Evolutionary conservation across 306 rosid genomes (phyloP).

Genomic region (Vicia villosa): DNA sequence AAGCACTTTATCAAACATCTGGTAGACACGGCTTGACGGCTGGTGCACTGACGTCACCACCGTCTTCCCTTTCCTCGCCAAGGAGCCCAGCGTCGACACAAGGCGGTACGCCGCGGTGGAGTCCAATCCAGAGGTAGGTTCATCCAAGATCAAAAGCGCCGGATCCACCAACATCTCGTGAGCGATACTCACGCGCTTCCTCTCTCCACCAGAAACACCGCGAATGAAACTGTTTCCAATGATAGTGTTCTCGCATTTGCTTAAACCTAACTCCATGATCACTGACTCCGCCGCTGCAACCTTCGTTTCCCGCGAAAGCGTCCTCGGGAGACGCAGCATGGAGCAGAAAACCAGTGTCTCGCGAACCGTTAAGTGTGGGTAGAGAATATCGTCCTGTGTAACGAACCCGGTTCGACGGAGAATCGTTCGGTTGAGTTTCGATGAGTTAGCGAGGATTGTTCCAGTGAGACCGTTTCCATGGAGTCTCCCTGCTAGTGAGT

Average conservation of each 20-base stretch:
- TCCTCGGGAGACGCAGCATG: constrained; percentile 68
- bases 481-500: constrained; percentile 69
- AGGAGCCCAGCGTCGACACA: constrained; percentile 44
- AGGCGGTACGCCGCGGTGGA: constrained; percentile 84
- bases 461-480: constrained; percentile 62
- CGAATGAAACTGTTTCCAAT: constrained; percentile 80
- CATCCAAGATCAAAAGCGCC: constrained; percentile 68
- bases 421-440: constrained; percentile 45
- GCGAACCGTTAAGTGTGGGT: constrained; percentile 78
- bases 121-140: constrained; percentile 90
- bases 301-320: constrained; percentile 42
- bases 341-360: constrained; percentile 83
- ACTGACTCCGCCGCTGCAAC: constrained; percentile 61
- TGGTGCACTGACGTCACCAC: constrained; percentile 84
- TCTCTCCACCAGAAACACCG: constrained; percentile 87
- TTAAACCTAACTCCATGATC: constrained; percentile 63
- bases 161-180: constrained; percentile 88
- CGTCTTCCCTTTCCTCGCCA: constrained; percentile 82
- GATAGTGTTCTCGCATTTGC: constrained; percentile 72
- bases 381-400: constrained; percentile 77
- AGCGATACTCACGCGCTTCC: constrained; percentile 84
- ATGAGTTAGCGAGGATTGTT: constrained; percentile 63
- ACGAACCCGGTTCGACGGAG: constrained; percentile 80
- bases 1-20: constrained; percentile 67
- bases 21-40: constrained; percentile 86